Base-by-base conservation (phyloP, 2,329 filamentous ascomycete species). In the Capronia coronata region DNA sequence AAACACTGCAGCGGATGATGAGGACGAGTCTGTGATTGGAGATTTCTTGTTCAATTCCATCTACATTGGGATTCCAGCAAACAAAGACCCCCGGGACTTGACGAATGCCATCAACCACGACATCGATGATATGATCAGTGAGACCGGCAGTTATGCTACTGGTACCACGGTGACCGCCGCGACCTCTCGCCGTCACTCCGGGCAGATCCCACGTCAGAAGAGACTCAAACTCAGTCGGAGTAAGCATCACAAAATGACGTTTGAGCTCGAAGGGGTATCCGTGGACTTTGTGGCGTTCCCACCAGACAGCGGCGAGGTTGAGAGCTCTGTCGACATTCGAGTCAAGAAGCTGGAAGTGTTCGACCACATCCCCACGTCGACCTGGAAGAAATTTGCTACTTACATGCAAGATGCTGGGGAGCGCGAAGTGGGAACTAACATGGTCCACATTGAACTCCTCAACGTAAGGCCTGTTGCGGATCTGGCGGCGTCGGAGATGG, bases 11-110 rank as follows among this genome's bases (percentile, higher is more conserved):
- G 65, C 73, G 62, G 64, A 79, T 67, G 61, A 85, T 83, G 46
- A 83, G 82, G 85, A 90, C 37, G 86, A 90, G 66, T 87, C 82
- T 10, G 86, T 86, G 4, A 94, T 97, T 67, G 89, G 88, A 4
- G 94, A 98, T 65, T 94, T 94, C 60, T 75, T 98, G 13, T 98
- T 98, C 76, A 97, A 98, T 65, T 98, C 93, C 0, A 95, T 98
- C 47, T 98, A 96, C 71, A 96, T 98, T 60, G 89, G 87, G 11
- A 86, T 98, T 14, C 86, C 91, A 0, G 78, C 86, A 9, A 93
- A 90, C 59, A 81, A 84, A 50, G 91, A 97, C 60, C 88, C 89
- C 3, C 80, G 80, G 46, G 87, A 94, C 23, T 76, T 97, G 8
- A 76, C 87, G 2, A 79, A 81, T 39, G 86, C 86, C 32, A 95